A percentile compares a stretch with the other conserved stretches of the same genome.
phyloP scores from a whole-genome alignment of 345 rosid genomes.

The Dipteronia dyeriana region DNA sequence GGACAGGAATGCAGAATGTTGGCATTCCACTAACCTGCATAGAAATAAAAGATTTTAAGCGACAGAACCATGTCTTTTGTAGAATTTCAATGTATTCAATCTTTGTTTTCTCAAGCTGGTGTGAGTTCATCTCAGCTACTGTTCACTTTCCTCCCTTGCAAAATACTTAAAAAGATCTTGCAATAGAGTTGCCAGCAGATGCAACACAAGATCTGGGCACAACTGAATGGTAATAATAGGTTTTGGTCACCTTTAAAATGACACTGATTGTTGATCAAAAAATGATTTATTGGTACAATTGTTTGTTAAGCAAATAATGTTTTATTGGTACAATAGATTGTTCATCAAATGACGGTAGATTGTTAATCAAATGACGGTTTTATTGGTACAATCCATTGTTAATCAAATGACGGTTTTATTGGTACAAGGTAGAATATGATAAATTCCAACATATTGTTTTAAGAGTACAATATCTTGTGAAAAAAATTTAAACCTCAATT shows the following conservation, averaged over 20 bases:
- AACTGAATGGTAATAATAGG: background rate
- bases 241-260: background rate
- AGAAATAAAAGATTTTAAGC: slow-evolving; percentile 1
- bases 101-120: background rate
- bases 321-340: background rate
- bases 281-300: background rate
- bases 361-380: background rate
- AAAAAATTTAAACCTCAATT: background rate
- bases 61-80: background rate
- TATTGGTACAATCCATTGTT: background rate
- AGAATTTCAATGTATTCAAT: background rate
- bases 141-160: background rate
- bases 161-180: background rate
- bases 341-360: background rate
- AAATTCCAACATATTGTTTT: background rate
- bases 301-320: background rate
- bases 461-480: background rate
- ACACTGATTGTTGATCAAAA: background rate
- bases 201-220: background rate
- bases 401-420: background rate
- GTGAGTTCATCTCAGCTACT: background rate
- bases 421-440: background rate
- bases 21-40: slow-evolving; percentile 99
- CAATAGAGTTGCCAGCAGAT: background rate
- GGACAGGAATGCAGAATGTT: slow-evolving; percentile 79